phyloP scores from a whole-genome alignment of 768 basidiomycete species.

The Tylopilus felleus region DNA sequence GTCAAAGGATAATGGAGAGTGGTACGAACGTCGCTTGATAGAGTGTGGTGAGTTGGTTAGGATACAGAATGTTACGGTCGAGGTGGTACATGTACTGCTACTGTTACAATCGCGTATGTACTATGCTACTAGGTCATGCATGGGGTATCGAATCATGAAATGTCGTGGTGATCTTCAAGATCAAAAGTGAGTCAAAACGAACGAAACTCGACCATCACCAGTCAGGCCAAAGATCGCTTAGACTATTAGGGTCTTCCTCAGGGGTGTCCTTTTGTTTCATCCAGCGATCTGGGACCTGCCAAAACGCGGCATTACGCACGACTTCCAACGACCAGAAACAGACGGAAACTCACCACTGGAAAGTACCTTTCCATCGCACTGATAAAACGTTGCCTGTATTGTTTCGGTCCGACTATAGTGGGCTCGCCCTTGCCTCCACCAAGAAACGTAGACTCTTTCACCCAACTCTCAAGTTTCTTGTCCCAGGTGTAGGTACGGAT shows the following conservation, averaged over 20 bases:
- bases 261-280: slow-evolving; percentile 81
- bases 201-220: slow-evolving; percentile 37
- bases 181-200: slow-evolving; percentile 4
- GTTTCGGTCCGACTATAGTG: slow-evolving; percentile 93
- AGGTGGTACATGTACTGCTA: background rate
- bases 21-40: background rate
- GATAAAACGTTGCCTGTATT: slow-evolving; percentile 85
- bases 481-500: slow-evolving; percentile 98
- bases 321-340: background rate
- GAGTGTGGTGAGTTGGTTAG: background rate
- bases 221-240: slow-evolving; percentile 62
- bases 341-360: slow-evolving; percentile 56
- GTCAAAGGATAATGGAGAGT: background rate
- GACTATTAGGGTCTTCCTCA: slow-evolving; percentile 63
- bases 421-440: slow-evolving; percentile 87
- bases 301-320: slow-evolving; percentile 1
- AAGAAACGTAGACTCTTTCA: slow-evolving; percentile 91
- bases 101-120: slow-evolving; percentile 20
- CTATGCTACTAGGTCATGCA: slow-evolving; percentile 26
- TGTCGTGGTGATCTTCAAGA: background rate
- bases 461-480: slow-evolving; percentile 97
- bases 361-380: slow-evolving; percentile 91
- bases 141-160: slow-evolving; percentile 12
- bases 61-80: background rate
- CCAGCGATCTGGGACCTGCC: slow-evolving; percentile 84